Percentiles rank a stretch among this genome's conserved stretches.
Evolutionary conservation across 345 rosid species (phyloP).

Genomic region (Combretum micranthum): DNA sequence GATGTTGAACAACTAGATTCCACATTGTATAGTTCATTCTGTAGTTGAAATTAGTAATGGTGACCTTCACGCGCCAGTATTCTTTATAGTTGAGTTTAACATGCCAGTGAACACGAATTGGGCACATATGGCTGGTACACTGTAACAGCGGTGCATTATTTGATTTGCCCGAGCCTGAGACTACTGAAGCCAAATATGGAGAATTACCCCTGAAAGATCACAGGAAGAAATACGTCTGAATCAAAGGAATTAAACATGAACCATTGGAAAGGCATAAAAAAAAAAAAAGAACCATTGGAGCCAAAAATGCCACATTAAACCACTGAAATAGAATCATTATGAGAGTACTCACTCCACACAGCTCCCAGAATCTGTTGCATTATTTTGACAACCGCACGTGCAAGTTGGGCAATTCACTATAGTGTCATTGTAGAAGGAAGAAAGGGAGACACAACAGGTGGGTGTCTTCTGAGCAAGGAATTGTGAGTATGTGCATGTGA

Average conservation of each 20-base stretch:
- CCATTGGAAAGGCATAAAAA: neutral
- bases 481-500: slow-evolving; percentile 47
- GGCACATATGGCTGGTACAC: slow-evolving; percentile 71
- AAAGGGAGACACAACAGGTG: slow-evolving; percentile 45
- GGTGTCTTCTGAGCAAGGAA: slow-evolving; percentile 35
- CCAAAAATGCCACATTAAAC: neutral
- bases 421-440: slow-evolving; percentile 40
- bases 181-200: slow-evolving; percentile 31
- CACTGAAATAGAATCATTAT: neutral
- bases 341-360: slow-evolving; percentile 22
- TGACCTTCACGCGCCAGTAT: slow-evolving; percentile 67
- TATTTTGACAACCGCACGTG: slow-evolving; percentile 37
- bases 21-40: slow-evolving; percentile 55
- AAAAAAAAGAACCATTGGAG: neutral
- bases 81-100: slow-evolving; percentile 53
- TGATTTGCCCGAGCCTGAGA: slow-evolving; percentile 10
- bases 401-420: slow-evolving; percentile 39
- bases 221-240: neutral
- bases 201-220: slow-evolving; percentile 22
- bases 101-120: slow-evolving; percentile 67
- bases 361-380: slow-evolving; percentile 16
- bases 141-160: slow-evolving; percentile 40
- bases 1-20: slow-evolving; percentile 68
- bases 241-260: neutral
- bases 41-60: slow-evolving; percentile 61